phyloP scores from a whole-genome alignment of 768 basidiomycete species.

The Phylloporus rhodoxanthus region DNA sequence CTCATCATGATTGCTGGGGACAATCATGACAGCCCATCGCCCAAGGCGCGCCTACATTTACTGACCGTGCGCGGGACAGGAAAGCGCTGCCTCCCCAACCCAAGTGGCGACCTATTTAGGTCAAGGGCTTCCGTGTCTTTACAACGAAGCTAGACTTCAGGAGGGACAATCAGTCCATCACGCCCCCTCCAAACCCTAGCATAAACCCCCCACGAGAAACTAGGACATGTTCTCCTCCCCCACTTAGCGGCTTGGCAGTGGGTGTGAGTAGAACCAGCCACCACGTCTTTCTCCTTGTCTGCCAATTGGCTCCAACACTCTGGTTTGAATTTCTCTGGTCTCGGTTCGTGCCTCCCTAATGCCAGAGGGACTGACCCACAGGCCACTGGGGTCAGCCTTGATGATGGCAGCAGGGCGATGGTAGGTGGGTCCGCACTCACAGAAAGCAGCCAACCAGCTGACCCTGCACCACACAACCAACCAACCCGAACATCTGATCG shows the following conservation, averaged over 20 bases:
- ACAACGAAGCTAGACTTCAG: too few relatives aligned
- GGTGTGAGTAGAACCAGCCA: not conserved
- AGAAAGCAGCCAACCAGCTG: not conserved
- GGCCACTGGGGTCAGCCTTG: not conserved
- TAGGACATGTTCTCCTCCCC: slow-evolving; percentile 5
- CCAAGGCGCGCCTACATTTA: not conserved
- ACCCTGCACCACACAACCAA: too few relatives aligned
- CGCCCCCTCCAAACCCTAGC: not conserved
- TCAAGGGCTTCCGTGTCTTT: not conserved
- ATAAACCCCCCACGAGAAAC: slow-evolving; percentile 5
- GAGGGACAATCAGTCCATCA: too few relatives aligned
- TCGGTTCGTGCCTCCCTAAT: not conserved
- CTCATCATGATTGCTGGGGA: too few relatives aligned
- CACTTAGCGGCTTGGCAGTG: not conserved
- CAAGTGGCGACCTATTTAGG: slow-evolving; percentile 7
- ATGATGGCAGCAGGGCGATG: not conserved
- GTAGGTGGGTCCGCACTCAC: not conserved
- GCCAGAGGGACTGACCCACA: not conserved
- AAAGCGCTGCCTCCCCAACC: not conserved
- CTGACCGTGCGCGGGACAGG: slow-evolving; percentile 7
- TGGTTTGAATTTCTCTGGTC: too few relatives aligned
- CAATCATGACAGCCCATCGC: too few relatives aligned
- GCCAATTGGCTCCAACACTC: too few relatives aligned
- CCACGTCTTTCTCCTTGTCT: too few relatives aligned
- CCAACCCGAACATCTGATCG: too few relatives aligned